These are phyloP conservation scores for Solioccasus polychromus DNA, from an alignment of 768 basidiomycete genomes.

Conservation along the genomic window DNA sequence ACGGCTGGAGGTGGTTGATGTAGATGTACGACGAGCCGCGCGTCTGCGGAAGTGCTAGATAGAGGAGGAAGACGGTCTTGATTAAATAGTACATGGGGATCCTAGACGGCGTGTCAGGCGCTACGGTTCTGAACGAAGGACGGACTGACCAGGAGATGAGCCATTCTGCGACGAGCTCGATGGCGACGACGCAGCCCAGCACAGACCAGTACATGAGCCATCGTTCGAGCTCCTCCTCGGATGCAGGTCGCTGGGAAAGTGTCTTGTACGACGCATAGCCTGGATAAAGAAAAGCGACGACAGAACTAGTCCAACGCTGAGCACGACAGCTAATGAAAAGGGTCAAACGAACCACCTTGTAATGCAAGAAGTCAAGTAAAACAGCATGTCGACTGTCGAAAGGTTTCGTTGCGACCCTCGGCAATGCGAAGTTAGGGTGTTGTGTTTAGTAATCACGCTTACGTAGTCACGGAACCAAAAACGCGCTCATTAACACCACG, in stretches of 20 bases:
- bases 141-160: conserved; percentile 72
- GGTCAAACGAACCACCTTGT: conserved; percentile 32
- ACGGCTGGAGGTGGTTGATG: conserved; percentile 71
- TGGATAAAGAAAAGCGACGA: conserved; percentile 82
- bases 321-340: conserved; percentile 27
- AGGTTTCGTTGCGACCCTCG: not conserved
- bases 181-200: conserved; percentile 72
- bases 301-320: conserved; percentile 44
- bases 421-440: no score
- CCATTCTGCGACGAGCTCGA: conserved; percentile 88
- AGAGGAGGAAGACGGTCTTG: conserved; percentile 84
- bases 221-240: conserved; percentile 80
- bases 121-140: conserved; percentile 2
- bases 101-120: conserved; percentile 41
- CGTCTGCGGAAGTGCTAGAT: conserved; percentile 87
- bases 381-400: conserved; percentile 32
- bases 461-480: conserved; percentile 13
- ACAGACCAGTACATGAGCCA: conserved; percentile 99
- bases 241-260: conserved; percentile 80
- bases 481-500: conserved; percentile 25
- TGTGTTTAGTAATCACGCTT: conserved; percentile 21
- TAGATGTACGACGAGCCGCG: conserved; percentile 88
- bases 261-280: conserved; percentile 97
- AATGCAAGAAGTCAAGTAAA: conserved; percentile 41
- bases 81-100: conserved; percentile 84